Evolutionary conservation across 768 basidiomycete species (phyloP), one percentile per base, ranked within the genome.

Genomic region (Rhodotorula paludigena): DNA sequence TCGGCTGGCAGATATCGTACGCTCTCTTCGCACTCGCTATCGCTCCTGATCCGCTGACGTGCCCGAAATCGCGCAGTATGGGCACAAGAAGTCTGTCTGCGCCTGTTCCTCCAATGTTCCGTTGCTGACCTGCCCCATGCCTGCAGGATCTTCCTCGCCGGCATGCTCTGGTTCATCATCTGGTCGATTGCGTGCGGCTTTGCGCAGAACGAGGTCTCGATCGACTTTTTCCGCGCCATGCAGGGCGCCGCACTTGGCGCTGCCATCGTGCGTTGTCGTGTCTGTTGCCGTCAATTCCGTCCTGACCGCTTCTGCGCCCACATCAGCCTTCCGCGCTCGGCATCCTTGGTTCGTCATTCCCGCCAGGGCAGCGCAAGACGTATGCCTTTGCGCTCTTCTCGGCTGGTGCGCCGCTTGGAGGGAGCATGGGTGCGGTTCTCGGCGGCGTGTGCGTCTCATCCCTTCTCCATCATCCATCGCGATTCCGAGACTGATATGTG

Each of bases 161-260:
- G 91, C 3, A 83, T 85, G 38, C 14, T 79, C 7, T 79, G 82
- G 62, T 82, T 87, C 44, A 76, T 81, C 14, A 80, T 81, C 0
- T 87, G 87, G 66, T 83, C 85, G 0, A 74, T 93, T 0, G 87
- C 80, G 5, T 84, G 86, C 72, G 86, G 83, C 2, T 88, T 92
- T 67, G 79, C 85, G 1, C 78, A 82, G n/a, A 80, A 85, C 84
- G 73, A 74, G 14, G 77, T 86, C 14, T 82, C 83, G 0, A 79
- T 96, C 42, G 84, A 86, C 68, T 77, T 92, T 23, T 80, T 92
- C 23, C 82, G 92, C 64, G 92, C 83, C 0, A 77, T 90, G 25
- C 88, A 91, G 70, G 92, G 92, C 5, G 79, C 87, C n/a, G 92
- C 89, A 1, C 83, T 83, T 0, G 88, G 90, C 0, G 89, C 89